These are phyloP conservation scores for Trichophyton benhamiae DNA, from an alignment of 2,329 filamentous ascomycete species.

Conservation along the genomic window DNA sequence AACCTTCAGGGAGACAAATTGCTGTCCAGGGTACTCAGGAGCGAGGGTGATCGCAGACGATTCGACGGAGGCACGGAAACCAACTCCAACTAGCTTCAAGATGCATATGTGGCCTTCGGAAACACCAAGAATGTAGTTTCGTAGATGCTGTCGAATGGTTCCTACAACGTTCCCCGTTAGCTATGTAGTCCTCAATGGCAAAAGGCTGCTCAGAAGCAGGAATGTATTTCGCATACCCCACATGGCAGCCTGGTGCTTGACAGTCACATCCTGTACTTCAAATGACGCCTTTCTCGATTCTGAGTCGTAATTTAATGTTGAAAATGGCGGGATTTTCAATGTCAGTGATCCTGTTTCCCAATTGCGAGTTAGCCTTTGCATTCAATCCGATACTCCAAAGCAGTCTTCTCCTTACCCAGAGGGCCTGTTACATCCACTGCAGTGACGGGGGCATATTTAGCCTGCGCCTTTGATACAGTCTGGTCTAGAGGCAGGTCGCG, in stretches of 20 bases:
- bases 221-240: constrained; percentile 56
- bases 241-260: constrained; percentile 77
- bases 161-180: constrained; percentile 39
- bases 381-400: background rate
- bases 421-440: constrained; percentile 66
- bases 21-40: constrained; percentile 63
- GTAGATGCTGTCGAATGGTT: constrained; percentile 77
- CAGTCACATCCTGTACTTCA: constrained; percentile 53
- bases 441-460: constrained; percentile 50
- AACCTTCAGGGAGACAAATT: constrained; percentile 86
- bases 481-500: constrained; percentile 50
- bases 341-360: constrained; percentile 52
- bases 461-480: constrained; percentile 47
- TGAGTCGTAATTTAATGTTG: constrained; percentile 57
- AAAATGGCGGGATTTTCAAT: constrained; percentile 65
- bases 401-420: constrained; percentile 44
- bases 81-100: constrained; percentile 83
- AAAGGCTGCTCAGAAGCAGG: background rate
- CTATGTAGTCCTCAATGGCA: background rate
- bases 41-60: constrained; percentile 53
- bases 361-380: constrained; percentile 7
- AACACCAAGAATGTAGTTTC: constrained; percentile 83
- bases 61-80: constrained; percentile 84
- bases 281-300: constrained; percentile 53
- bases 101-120: constrained; percentile 94